phyloP scores from a whole-genome alignment of 352 stramenopile species.

The Globisporangium sylvaticum region DNA sequence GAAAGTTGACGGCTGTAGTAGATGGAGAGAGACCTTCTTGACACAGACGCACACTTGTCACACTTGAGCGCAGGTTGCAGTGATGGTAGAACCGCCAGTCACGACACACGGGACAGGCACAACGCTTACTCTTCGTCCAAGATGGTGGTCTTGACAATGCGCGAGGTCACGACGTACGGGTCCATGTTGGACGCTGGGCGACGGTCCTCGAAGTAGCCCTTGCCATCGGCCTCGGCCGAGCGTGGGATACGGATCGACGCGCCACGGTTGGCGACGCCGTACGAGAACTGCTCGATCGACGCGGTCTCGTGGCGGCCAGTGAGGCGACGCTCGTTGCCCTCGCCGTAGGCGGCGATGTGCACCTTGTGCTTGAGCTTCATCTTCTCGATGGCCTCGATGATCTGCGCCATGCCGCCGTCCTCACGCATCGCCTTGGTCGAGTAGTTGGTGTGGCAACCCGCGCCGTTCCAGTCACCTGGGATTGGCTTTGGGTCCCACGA shows the following conservation, averaged over 20 bases:
- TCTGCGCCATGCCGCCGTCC: constrained; percentile 89
- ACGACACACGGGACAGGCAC: not conserved
- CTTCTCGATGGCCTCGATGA: constrained; percentile 98
- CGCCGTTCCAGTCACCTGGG: constrained; percentile 97
- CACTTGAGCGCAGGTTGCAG: not conserved
- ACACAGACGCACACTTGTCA: not conserved
- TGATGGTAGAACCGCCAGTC: not conserved
- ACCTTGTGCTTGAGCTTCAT: constrained; percentile 95
- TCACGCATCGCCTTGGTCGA: constrained; percentile 96
- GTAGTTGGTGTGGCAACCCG: constrained; percentile 96
- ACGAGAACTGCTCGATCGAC: constrained; percentile 95
- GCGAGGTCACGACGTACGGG: constrained; percentile 96
- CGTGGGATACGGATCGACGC: constrained; percentile 92
- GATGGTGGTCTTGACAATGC: constrained; percentile 96
- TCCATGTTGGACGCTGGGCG: constrained; percentile 97
- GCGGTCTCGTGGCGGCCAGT: constrained; percentile 96
- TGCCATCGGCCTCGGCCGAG: constrained; percentile 86
- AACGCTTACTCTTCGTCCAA: constrained; percentile 56
- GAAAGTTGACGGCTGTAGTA: not conserved
- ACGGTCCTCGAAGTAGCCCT: constrained; percentile 95
- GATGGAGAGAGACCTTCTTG: not conserved
- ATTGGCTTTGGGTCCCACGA: constrained; percentile 98
- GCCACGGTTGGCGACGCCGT: constrained; percentile 96
- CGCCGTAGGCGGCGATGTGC: constrained; percentile 95
- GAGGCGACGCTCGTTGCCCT: constrained; percentile 95